Conservation (phyloP, 2,329 filamentous ascomycete species). For the Intubia oerlemansii region DNA sequence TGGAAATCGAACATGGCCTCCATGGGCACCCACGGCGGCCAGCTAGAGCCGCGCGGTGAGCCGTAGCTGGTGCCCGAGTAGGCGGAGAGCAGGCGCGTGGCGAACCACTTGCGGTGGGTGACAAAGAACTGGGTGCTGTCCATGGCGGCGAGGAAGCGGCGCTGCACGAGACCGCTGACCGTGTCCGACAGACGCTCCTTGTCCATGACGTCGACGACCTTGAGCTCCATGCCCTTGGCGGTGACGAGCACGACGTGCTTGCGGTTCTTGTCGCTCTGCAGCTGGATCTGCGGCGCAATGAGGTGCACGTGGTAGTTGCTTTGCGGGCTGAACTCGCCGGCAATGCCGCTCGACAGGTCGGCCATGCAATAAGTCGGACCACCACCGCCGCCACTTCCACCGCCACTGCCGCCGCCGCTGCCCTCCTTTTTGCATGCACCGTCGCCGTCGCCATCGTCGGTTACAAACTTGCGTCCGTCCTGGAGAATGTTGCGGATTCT, state of each 20-base stretch:
- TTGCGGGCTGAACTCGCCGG: conserved; percentile 71
- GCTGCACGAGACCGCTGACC: conserved; percentile 86
- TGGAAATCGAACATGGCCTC: conserved; percentile 98
- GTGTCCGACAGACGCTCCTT: conserved; percentile 80
- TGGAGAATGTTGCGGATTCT: conserved; percentile 69
- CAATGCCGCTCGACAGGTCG: conserved; percentile 53
- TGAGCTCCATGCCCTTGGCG: conserved; percentile 94
- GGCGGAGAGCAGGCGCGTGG: conserved; percentile 65
- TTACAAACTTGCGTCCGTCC: conserved; percentile 66
- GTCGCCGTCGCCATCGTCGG: conserved; percentile 31
- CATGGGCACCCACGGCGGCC: conserved; percentile 96
- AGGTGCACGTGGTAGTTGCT: conserved; percentile 89
- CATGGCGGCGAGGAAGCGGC: conserved; percentile 84
- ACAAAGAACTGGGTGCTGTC: conserved; percentile 98
- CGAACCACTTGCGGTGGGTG: conserved; percentile 79
- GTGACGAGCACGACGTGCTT: conserved; percentile 95
- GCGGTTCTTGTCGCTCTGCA: conserved; percentile 95
- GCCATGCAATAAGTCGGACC: conserved; percentile 30
- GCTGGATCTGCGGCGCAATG: conserved; percentile 91
- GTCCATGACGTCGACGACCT: conserved; percentile 95
- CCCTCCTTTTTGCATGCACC: conserved; percentile 1
- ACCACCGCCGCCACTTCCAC: too few species aligned
- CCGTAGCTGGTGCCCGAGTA: conserved; percentile 92
- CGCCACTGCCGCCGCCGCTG: too few species aligned
- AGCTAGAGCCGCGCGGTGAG: conserved; percentile 60